Conservation (phyloP, 345 rosid species). For the Sapria himalayana region DNA sequence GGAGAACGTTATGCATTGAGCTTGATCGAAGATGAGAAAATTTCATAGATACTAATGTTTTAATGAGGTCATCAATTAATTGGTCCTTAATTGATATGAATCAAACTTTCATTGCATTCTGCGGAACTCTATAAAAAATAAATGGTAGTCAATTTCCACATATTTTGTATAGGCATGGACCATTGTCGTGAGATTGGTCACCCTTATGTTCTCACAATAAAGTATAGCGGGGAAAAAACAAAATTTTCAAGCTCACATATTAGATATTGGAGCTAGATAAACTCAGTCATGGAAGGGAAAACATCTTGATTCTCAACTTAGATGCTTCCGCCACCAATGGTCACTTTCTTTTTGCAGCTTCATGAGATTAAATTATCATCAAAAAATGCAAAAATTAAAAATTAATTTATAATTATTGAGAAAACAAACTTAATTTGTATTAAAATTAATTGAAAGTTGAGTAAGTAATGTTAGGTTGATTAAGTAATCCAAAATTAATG, state of each 20-base stretch:
- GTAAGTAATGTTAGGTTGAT: not conserved
- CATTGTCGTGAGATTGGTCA: not conserved
- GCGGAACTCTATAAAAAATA: too few species aligned
- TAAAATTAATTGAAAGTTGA: not conserved
- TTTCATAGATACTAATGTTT: too few species aligned
- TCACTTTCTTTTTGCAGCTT: not conserved
- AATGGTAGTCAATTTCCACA: too few species aligned
- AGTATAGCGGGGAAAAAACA: not conserved
- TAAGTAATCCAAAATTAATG: not conserved
- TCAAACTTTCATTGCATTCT: too few species aligned
- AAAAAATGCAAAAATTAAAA: not conserved
- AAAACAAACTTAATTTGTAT: not conserved
- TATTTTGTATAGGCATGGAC: not conserved
- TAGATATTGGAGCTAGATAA: not conserved
- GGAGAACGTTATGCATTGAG: too few species aligned
- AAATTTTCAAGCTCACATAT: not conserved
- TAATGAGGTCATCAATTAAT: too few species aligned
- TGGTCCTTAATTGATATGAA: too few species aligned
- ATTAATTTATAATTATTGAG: too few species aligned
- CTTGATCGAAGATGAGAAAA: too few species aligned
- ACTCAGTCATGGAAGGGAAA: not conserved
- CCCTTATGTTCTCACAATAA: constrained; percentile 1
- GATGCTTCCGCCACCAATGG: not conserved
- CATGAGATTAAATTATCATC: constrained; percentile 1
- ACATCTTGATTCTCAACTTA: not conserved